These are phyloP conservation scores for Eucalyptus marginata DNA, from an alignment of 345 rosid species.

Conservation along the genomic window DNA sequence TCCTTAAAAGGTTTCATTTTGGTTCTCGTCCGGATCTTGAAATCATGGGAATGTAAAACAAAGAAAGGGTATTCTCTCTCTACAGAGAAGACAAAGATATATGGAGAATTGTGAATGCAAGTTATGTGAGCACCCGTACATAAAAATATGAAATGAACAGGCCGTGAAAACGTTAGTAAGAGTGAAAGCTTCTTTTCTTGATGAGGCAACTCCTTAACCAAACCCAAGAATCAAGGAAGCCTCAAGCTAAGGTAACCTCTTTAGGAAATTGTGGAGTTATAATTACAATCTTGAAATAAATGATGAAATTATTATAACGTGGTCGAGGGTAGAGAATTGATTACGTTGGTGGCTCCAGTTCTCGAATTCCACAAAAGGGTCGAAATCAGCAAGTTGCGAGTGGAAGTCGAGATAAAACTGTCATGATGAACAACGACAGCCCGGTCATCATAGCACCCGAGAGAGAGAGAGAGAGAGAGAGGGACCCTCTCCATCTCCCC, in stretches of 20 bases:
- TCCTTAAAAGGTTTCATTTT: too few species aligned
- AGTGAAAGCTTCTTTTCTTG: background rate
- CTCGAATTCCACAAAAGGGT: background rate
- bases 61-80: background rate
- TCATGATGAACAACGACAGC: background rate
- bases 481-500: background rate
- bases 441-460: background rate
- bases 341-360: background rate
- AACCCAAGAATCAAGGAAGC: background rate
- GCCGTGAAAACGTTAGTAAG: accelerated
- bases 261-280: background rate
- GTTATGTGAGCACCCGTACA: background rate
- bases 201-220: background rate
- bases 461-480: background rate
- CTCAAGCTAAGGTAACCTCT: background rate
- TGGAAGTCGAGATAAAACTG: background rate
- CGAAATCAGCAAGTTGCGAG: background rate
- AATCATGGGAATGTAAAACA: too few species aligned
- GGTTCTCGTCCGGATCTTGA: too few species aligned
- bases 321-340: background rate
- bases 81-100: accelerated
- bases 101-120: background rate
- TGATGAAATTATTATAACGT: background rate
- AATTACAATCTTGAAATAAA: too few species aligned
- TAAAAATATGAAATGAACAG: too few species aligned